These are phyloP conservation scores for Salix caprea DNA, from an alignment of 345 rosid species.

Conservation along the genomic window DNA sequence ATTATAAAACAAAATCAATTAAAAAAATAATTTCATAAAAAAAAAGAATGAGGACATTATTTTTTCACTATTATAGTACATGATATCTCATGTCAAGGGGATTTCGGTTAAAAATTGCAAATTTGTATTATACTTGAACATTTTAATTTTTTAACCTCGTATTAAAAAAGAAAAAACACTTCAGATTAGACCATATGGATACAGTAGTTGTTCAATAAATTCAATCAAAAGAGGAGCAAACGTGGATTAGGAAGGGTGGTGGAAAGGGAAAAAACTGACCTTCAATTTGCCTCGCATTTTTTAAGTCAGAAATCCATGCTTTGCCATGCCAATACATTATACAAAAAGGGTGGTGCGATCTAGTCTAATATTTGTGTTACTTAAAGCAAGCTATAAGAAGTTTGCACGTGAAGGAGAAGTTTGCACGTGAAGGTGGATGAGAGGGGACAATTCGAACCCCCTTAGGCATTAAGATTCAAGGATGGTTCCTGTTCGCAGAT, in stretches of 20 bases:
- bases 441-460: not conserved
- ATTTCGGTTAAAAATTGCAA: too few relatives aligned
- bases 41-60: too few relatives aligned
- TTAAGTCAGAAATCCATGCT: not conserved
- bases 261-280: conserved; percentile 10
- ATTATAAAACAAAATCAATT: too few relatives aligned
- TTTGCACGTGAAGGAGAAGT: not conserved
- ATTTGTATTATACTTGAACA: too few relatives aligned
- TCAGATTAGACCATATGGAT: not conserved
- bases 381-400: not conserved
- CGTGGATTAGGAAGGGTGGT: not conserved
- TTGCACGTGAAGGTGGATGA: not conserved
- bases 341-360: not conserved
- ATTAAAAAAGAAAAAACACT: too few relatives aligned
- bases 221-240: not conserved
- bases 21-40: too few relatives aligned
- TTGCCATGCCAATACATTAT: not conserved
- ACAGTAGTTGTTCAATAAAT: too few relatives aligned
- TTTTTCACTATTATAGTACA: too few relatives aligned
- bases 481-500: too few relatives aligned
- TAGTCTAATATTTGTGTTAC: not conserved
- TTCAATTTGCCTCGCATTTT: not conserved
- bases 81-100: too few relatives aligned
- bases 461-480: not conserved
- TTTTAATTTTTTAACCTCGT: too few relatives aligned